A percentile compares a stretch with the other conserved stretches of the same genome.
phyloP scores from a whole-genome alignment of 805 yeast species.

The Yamadazyma phyllophila region DNA sequence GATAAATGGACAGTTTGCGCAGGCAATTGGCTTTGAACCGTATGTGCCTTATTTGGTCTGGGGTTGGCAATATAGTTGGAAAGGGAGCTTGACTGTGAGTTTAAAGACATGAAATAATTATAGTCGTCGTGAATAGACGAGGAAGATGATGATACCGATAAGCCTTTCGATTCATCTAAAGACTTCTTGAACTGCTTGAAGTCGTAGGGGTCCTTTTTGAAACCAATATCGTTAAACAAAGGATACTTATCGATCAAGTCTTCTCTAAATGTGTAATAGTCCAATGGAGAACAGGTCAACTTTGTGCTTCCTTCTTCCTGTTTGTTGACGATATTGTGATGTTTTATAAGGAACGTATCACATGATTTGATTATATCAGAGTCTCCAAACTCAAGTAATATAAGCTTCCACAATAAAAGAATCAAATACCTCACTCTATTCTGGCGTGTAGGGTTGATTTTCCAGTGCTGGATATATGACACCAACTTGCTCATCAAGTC shows the following conservation, averaged over 20 bases:
- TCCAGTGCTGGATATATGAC: conserved; percentile 61
- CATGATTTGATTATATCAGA: conserved; percentile 35
- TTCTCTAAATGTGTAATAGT: conserved; percentile 75
- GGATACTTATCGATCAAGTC: conserved; percentile 79
- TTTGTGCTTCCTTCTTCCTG: conserved; percentile 20
- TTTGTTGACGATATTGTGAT: conserved; percentile 33
- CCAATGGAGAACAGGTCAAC: conserved; percentile 72
- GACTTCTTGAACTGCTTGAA: conserved; percentile 19
- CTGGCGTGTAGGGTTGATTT: conserved; percentile 45
- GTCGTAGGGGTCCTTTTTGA: conserved; percentile 11
- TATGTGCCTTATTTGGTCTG: conserved; percentile 47
- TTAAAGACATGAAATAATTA: conserved; percentile 37
- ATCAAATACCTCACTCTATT: conserved; percentile 58
- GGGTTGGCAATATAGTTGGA: conserved; percentile 61
- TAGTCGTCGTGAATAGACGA: conserved; percentile 25
- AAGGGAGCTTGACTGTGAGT: conserved; percentile 49
- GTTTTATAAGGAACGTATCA: conserved; percentile 45
- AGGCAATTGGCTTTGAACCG: conserved; percentile 45
- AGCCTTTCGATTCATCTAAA: conserved; percentile 26
- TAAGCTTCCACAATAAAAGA: conserved; percentile 49
- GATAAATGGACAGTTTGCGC: conserved; percentile 67
- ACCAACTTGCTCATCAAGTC: conserved; percentile 46
- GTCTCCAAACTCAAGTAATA: conserved; percentile 65
- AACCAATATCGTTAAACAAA: conserved; percentile 54
- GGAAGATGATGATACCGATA: conserved; percentile 8